Evolutionary conservation across 176 grass and related monocot genomes (phyloP).

Genomic region (Avena insularis): DNA sequence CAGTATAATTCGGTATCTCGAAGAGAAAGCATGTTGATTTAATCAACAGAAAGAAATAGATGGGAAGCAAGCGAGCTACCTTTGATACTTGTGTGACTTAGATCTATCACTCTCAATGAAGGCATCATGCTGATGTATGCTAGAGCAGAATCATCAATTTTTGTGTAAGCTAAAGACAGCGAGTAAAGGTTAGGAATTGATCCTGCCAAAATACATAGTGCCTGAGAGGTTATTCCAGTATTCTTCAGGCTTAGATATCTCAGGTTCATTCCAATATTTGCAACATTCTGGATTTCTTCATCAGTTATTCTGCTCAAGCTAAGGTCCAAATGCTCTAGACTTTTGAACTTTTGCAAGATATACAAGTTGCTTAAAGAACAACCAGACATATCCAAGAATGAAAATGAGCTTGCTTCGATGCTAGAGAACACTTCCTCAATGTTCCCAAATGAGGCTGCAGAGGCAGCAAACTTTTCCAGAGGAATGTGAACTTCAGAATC

Average conservation of each 20-base stretch:
- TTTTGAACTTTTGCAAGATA: slow-evolving; percentile 65
- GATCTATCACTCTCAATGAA: slow-evolving; percentile 65
- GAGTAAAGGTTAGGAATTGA: slow-evolving; percentile 65
- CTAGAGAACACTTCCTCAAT: slow-evolving; percentile 60
- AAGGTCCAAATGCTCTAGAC: slow-evolving; percentile 74
- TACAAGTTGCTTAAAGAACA: slow-evolving; percentile 60
- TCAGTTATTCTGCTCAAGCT: slow-evolving; percentile 62
- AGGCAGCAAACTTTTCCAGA: slow-evolving; percentile 54
- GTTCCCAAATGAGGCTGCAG: slow-evolving; percentile 57
- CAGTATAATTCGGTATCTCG: slow-evolving; percentile 22
- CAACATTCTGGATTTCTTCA: slow-evolving; percentile 65
- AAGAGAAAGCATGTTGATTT: slow-evolving; percentile 21
- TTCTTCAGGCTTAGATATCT: slow-evolving; percentile 75
- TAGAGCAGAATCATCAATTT: slow-evolving; percentile 80
- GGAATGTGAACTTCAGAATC: slow-evolving; percentile 46
- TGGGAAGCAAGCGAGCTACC: slow-evolving; percentile 51
- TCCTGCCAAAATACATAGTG: slow-evolving; percentile 63
- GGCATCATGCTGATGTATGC: slow-evolving; percentile 72
- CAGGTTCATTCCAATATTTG: slow-evolving; percentile 66
- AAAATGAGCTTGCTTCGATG: slow-evolving; percentile 58
- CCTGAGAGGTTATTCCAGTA: slow-evolving; percentile 64
- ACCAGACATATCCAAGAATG: slow-evolving; percentile 67
- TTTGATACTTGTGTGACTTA: slow-evolving; percentile 70
- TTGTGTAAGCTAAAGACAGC: slow-evolving; percentile 71
- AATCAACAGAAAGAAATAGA: slow-evolving; percentile 37